phyloP scores from a whole-genome alignment of 495 filamentous ascomycete genomes.

The Penicillium pancosmium region DNA sequence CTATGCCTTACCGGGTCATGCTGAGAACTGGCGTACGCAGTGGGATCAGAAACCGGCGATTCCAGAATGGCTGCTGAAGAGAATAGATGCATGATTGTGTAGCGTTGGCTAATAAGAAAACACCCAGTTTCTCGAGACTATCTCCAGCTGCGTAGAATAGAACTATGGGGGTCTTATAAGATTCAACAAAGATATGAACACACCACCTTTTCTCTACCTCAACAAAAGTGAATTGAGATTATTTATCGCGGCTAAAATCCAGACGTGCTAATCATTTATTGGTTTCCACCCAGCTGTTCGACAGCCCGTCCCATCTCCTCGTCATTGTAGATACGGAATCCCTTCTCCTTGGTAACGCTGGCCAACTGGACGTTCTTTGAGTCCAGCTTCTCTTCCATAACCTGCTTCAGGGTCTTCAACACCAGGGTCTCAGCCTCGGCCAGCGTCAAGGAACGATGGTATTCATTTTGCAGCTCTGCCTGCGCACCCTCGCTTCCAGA shows the following conservation, averaged over 20 bases:
- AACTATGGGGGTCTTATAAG: neutral
- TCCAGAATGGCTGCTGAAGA: slow-evolving; percentile 13
- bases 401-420: slow-evolving; percentile 97
- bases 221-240: slow-evolving; percentile 1
- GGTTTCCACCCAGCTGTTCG: slow-evolving; percentile 60
- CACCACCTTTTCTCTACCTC: neutral
- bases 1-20: slow-evolving; percentile 44
- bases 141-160: too few relatives aligned
- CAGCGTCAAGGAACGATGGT: slow-evolving; percentile 95
- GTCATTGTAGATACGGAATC: slow-evolving; percentile 96
- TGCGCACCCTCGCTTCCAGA: slow-evolving; percentile 96
- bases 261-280: slow-evolving; percentile 34
- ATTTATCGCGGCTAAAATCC: slow-evolving; percentile 2
- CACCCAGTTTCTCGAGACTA: too few relatives aligned
- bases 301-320: slow-evolving; percentile 95
- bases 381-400: slow-evolving; percentile 99
- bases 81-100: neutral
- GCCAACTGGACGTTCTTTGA: slow-evolving; percentile 97
- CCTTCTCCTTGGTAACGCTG: slow-evolving; percentile 95
- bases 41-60: slow-evolving; percentile 15
- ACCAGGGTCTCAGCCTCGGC: slow-evolving; percentile 92
- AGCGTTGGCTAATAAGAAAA: too few relatives aligned
- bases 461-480: slow-evolving; percentile 97
- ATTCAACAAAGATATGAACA: neutral
- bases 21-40: slow-evolving; percentile 2